Evolutionary conservation across 2,329 filamentous ascomycete genomes (phyloP).

Genomic region (Colletotrichum karsti): DNA sequence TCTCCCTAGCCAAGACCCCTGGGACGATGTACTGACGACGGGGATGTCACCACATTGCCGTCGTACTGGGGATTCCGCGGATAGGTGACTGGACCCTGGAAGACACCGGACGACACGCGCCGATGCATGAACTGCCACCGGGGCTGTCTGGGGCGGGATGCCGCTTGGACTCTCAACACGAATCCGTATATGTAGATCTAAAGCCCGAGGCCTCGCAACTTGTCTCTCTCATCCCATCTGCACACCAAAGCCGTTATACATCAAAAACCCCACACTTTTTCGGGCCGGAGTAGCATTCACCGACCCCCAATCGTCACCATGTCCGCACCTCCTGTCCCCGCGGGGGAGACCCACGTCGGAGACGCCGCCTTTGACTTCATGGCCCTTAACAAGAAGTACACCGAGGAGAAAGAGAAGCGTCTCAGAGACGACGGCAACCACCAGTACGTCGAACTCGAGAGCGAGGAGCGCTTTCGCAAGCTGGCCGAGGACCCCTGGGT

Average conservation of each 20-base stretch:
- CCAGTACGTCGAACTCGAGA: constrained; percentile 42
- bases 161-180: neutral
- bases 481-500: constrained; percentile 45
- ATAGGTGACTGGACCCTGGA: neutral
- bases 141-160: neutral
- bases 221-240: neutral
- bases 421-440: constrained; percentile 38
- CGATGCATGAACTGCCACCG: neutral
- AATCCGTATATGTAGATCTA: neutral
- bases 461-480: constrained; percentile 30
- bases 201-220: neutral
- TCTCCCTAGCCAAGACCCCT: neutral
- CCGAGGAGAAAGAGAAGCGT: constrained; percentile 43
- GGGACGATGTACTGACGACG: neutral
- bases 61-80: neutral
- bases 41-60: neutral
- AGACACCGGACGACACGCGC: neutral
- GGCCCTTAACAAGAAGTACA: constrained; percentile 40
- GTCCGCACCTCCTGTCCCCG: neutral
- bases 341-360: neutral
- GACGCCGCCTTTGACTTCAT: constrained; percentile 22
- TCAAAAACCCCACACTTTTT: neutral
- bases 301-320: neutral
- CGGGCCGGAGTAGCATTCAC: neutral
- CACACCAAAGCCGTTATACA: neutral